phyloP scores from a whole-genome alignment of 441 rosid genomes.

The Eruca vesicaria region DNA sequence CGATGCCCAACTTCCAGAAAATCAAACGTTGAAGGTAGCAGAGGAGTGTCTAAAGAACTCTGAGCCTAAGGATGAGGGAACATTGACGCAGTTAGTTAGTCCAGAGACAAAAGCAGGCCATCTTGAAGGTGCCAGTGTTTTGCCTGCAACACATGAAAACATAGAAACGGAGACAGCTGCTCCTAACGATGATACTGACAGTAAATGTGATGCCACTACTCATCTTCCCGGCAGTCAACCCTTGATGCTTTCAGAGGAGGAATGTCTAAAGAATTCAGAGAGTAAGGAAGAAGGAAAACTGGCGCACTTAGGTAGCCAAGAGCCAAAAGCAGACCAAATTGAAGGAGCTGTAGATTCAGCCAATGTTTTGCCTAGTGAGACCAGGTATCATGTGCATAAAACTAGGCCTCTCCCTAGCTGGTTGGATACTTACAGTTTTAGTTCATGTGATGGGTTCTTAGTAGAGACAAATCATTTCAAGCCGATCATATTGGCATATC shows the following conservation, averaged over 20 bases:
- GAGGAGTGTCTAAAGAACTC: neutral
- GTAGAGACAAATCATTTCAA: neutral
- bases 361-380: conserved; percentile 16
- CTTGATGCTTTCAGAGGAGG: neutral
- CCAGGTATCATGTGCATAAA: conserved; percentile 22
- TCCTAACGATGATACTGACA: neutral
- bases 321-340: conserved; percentile 8
- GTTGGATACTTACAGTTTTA: neutral
- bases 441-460: neutral
- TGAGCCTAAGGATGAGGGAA: conserved; percentile 1
- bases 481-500: neutral
- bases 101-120: conserved; percentile 11
- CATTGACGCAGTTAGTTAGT: conserved; percentile 3
- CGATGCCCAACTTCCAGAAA: neutral
- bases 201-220: neutral
- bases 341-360: conserved; percentile 17
- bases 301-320: conserved; percentile 14
- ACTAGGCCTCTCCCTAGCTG: neutral
- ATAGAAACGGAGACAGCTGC: neutral
- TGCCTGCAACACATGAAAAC: neutral
- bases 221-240: neutral
- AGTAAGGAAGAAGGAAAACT: neutral
- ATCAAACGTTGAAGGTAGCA: neutral
- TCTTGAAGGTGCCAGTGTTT: conserved; percentile 6
- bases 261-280: neutral